Base-by-base conservation (phyloP, 208 protist species). In the Trypanosomatidae sp. region DNA sequence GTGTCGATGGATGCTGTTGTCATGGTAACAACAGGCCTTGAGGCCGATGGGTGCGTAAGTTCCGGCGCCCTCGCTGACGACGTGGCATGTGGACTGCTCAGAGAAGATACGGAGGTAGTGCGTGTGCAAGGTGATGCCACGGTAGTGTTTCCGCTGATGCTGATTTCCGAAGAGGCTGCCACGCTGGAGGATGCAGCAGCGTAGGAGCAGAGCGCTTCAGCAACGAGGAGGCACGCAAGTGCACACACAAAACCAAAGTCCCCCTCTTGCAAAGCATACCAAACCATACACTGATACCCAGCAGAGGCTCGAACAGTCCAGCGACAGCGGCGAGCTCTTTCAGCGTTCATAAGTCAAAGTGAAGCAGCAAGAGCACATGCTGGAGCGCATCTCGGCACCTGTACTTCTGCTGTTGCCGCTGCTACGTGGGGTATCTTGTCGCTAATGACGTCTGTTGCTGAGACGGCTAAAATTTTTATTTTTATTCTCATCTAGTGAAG, bases 71-170 rank as follows among this genome's bases (percentile, higher is more conserved):
- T 92, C 22, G 81, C 65, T 8, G 91, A 95, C 65, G 93, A 97
- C 72, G 50, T 59, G n/a, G 69, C 72, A 3, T 88, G 84, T 41
- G 89, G 86, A 2, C 65, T 92, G 49, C 71, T 97, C 28, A 69
- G 66, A 9, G 50, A 65, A 0, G 68, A 79, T 0, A 82, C 83
- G 64, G 82, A 91, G 50, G 83, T 93, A 36, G 90, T 96, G 28
- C 88, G 91, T 12, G 90, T 97, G 50, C 91, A 97, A 56, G 93
- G 93, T 0, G 93, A 97, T 73, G 93, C 93, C 15, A 90, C 93
- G n/a, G 68, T 96, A 28, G 72, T 97, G 6, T 95, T 95, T 52
- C 93, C 93, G 10, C 66, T 97, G 12, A 84, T 97, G 68, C 77
- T 91, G 10, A 62, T 74, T 46, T 47, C 19, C 7, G 70, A 80